Base-by-base conservation (phyloP, 192 early-diverging fungal species). In the Entomortierella beljakovae region DNA sequence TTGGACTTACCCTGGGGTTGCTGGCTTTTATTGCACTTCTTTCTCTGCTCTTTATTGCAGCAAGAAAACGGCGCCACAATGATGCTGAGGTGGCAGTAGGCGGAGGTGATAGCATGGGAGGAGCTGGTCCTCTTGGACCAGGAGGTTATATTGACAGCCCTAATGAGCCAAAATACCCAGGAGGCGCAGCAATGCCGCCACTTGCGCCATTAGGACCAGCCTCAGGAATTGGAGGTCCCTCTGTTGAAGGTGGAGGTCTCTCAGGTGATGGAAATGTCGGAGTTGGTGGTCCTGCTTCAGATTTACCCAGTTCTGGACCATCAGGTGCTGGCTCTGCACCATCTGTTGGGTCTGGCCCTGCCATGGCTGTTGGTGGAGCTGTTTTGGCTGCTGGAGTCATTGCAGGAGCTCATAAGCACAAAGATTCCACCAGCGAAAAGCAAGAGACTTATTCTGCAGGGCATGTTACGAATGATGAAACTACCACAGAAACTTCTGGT, bases 51-150 rank as follows among this genome's bases (percentile, higher is more conserved):
- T 74, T 74, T 33, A 9, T 74, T n/a, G 34, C 40, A 3, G 65
- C 65, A 26, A 71, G 26, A 37, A 67, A 56, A n/a, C 50, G 59
- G 18, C 73, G 73, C 40, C 59, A 32, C 10, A 40, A 50, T 49
- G 57, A 51, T 28, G 49, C 49, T 25, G 63, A 49, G 13, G 48
- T 57, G 0, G 57, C 49, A 32, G n/a, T 51, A 3, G 37, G 64
- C 7, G 32, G 40, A 16, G 51, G 55, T 35, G 25, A 54, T 29
- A 35, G 25, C n/a, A 31, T 55, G 22, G 58, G 42, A 13, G 64
- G 64, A 4, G 64, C 57, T 49, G 58, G 64, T 2, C 13, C 29
- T 2, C n/a, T 46, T 4, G 52, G 59, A 16, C 60, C 68, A 38
- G 68, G 48, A 7, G 60, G 68, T 1, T 56, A 35, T 18, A 26